Evolutionary conservation across 345 rosid genomes (phyloP), one percentile per base, ranked within the genome.

Genomic region (Aquilaria yunnanensis): DNA sequence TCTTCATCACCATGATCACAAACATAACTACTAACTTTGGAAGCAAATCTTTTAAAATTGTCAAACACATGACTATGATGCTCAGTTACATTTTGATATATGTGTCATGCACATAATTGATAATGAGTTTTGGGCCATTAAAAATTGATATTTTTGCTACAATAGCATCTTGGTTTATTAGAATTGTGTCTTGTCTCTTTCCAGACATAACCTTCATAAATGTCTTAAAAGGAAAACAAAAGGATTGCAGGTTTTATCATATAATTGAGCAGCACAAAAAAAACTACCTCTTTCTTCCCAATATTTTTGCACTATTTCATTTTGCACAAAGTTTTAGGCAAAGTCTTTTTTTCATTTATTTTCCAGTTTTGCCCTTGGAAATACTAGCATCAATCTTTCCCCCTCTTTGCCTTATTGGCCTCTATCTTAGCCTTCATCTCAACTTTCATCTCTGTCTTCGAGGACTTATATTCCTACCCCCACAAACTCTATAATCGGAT

Each of bases 141-240:
- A 0, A 45, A 61, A 46, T 50, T 14, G 16, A 74, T 51, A 6
- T 75, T 61, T 67, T 73, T 12, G 63, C 59, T 16, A 78, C 29
- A 54, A 50, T 51, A 10, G 51, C 65, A 66, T 74, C 76, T 57
- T 74, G 72, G 59, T 78, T 76, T 1, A 72, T 56, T 49, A 74
- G 70, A 43, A 78, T 47, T 65, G 65, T 51, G n/a, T 50, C 52
- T 51, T 47, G 65, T 10, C 50, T 62, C 56, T 62, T 62, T 11
- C 65, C 70, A 65, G 76, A 62, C 74, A 68, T 70, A 32, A 69
- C 75, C 66, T 64, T 66, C 2, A 70, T 9, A 59, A 74, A 78
- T 60, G 69, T 74, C 56, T 2, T 65, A 56, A 78, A 72, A 72
- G 57, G 79, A 79, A 72, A 68, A 75, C 70, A 52, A 67, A 69